A percentile compares a stretch with the other conserved stretches of the same genome.
These are phyloP conservation scores for Neopestalotiopsis sp. DNA, from an alignment of 2,329 filamentous ascomycete species.

Conservation along the genomic window DNA sequence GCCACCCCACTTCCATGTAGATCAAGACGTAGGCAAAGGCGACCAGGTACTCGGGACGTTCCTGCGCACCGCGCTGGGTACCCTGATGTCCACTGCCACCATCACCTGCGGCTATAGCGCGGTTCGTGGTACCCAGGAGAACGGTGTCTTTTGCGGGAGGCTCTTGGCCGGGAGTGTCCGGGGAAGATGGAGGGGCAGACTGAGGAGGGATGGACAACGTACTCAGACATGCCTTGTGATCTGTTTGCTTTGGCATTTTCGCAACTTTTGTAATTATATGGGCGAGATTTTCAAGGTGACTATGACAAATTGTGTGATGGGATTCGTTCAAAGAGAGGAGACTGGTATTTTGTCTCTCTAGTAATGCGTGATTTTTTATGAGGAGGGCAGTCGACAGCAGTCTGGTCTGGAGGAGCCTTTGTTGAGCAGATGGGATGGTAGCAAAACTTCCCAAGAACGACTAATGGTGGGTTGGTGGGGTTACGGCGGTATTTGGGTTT, in stretches of 20 bases:
- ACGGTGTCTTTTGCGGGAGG: conserved; percentile 13
- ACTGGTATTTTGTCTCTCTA: background rate
- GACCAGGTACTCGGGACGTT: conserved; percentile 44
- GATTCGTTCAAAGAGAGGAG: background rate
- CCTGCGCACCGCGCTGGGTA: conserved; percentile 23
- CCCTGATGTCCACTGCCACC: conserved; percentile 18
- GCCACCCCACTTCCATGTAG: conserved; percentile 60
- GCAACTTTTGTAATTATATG: conserved; percentile 45
- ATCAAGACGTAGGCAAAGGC: conserved; percentile 56
- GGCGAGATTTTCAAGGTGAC: conserved; percentile 8
- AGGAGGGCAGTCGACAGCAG: conserved; percentile 19
- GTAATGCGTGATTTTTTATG: conserved; percentile 16
- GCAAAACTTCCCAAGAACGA: conserved; percentile 11
- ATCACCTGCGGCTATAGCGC: conserved; percentile 1
- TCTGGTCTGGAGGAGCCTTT: conserved; percentile 21
- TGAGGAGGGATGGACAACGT: conserved; percentile 46
- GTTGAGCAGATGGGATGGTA: conserved; percentile 10
- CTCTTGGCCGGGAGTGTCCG: conserved; percentile 13
- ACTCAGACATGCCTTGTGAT: conserved; percentile 66
- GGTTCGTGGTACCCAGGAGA: conserved; percentile 3
- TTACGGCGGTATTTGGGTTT: conserved; percentile 3
- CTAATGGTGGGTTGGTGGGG: conserved; percentile 19
- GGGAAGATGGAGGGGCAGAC: conserved; percentile 28
- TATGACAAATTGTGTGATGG: background rate
- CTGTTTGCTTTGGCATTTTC: conserved; percentile 43